phyloP scores from a whole-genome alignment of 2,329 filamentous ascomycete species.

The Talaromyces sp. region DNA sequence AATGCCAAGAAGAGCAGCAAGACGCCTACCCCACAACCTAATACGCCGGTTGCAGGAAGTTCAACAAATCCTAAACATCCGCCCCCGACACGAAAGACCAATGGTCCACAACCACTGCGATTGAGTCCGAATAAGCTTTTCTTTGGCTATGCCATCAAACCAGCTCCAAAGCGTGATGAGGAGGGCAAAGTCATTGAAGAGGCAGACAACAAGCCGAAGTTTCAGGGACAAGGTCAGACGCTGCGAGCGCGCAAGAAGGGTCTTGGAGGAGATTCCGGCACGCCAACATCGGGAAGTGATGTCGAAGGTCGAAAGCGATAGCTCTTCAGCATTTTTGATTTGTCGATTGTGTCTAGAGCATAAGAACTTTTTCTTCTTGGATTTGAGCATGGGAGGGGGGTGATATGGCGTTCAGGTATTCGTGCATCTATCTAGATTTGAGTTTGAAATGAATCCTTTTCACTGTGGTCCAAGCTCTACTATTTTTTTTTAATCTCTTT shows the following conservation, averaged over 20 bases:
- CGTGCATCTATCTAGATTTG: neutral
- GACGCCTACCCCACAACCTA: slow-evolving; percentile 66
- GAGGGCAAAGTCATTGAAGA: slow-evolving; percentile 58
- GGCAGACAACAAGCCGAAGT: slow-evolving; percentile 60
- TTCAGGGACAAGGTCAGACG: slow-evolving; percentile 81
- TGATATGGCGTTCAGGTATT: slow-evolving; percentile 10
- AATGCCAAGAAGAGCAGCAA: slow-evolving; percentile 78
- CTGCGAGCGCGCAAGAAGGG: slow-evolving; percentile 71
- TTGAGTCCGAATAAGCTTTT: slow-evolving; percentile 88
- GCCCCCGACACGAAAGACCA: slow-evolving; percentile 51
- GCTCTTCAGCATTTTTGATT: neutral
- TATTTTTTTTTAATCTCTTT: neutral
- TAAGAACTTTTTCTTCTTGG: neutral
- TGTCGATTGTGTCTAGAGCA: neutral
- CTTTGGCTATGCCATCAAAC: slow-evolving; percentile 92
- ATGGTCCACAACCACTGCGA: slow-evolving; percentile 81
- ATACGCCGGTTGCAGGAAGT: slow-evolving; percentile 64
- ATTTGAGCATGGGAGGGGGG: slow-evolving; percentile 14
- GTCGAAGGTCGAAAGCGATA: slow-evolving; percentile 14
- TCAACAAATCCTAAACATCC: slow-evolving; percentile 47
- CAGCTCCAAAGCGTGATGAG: slow-evolving; percentile 73
- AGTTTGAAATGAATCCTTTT: neutral
- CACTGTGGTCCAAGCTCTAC: neutral
- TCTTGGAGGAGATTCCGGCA: slow-evolving; percentile 29
- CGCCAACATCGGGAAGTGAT: slow-evolving; percentile 28